Evolutionary conservation across 805 yeast genomes (phyloP), one percentile per base, ranked within the genome.

Genomic region (Saitoella complicata): DNA sequence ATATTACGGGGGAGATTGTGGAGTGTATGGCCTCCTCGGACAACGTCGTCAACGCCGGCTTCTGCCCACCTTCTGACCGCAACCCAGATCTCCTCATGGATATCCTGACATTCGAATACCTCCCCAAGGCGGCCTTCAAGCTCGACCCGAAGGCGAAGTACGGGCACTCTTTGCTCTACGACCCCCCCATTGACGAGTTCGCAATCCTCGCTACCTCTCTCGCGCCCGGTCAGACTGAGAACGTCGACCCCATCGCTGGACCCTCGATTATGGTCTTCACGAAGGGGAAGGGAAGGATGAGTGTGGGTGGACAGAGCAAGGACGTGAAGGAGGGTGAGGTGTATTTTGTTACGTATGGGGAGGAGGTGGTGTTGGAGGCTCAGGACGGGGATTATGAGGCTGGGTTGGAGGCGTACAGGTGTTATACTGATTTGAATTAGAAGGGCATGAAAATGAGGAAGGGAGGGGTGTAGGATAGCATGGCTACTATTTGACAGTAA

Each of bases 21-120:
- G 99, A 91, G 69, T 91, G 98, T 69, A 91, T 91, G 99, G 98
- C 98, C 38, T 96, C 98, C 7, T 80, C 93, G 37, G 99, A 91
- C 63, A 91, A 91, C 57, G 99, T 91, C 46, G 96, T 91, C 42
- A 76, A 98, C 63, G 94, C 96, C 4, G 99, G 98, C 9, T 91
- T 91, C 70, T 91, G 98, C n/a, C 21, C 21, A 21, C 98, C 99
- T 49, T 91, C 91, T 63, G 91, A 87, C 69, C 88, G 87, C 66
- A 98, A 91, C 63, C 97, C 91, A 49, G 65, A 77, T 47, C 85
- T 81, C 56, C 74, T 91, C 58, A 96, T 91, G 38, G 75, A 73
- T 44, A 84, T 84, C 91, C 75, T 91, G 61, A 87, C 95, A 3
- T 91, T 87, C 62, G 71, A 82, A 31, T 81, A 81, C 56, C 93